Evolutionary conservation across 805 yeast species (phyloP), one percentile per base, ranked within the genome.

Genomic region (Sugiyamaella smithiae): DNA sequence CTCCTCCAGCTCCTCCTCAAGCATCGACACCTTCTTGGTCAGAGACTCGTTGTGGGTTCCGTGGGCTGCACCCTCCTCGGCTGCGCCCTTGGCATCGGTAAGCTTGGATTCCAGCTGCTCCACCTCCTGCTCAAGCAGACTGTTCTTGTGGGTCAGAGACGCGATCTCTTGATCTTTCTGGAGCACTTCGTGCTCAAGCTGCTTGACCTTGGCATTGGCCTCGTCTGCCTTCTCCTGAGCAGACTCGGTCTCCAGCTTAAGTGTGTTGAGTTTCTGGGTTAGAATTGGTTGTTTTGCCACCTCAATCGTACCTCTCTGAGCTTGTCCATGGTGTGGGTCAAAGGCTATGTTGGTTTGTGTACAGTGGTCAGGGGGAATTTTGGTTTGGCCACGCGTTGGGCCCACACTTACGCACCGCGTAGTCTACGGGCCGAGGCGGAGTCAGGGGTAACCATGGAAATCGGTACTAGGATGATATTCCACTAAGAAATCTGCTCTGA

Each of bases 141-240:
- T 84, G 74, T 90, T 91, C 76, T 88, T 89, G 74, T 95, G 89
- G 55, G 90, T 83, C 70, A 93, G 80, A 4, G 97, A 78, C 67
- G 88, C 89, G 69, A 93, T 88, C 69, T 88, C 93, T 75, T 93
- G 91, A 69, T 93, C 99, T 75, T 90, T 90, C 59, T 88, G 91
- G 59, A 87, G 75, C 66, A 80, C 78, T 65, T 88, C 96, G 74
- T 91, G 97, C 71, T 91, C 98, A 69, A 91, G 77, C 66, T 77
- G 84, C 78, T 90, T 93, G 73, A 86, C 81, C 68, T 82, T 83
- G 56, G 77, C 81, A 53, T 82, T 72, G 63, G 86, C 79, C 63
- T 87, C 96, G 65, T 93, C 99, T 53, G 93, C 84, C 76, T 89
- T 88, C 69, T 88, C 97, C 76, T 91, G 97, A 88, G 99, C 95